phyloP scores from a whole-genome alignment of 192 early-diverging fungal species.

The Linnemannia zychae region DNA sequence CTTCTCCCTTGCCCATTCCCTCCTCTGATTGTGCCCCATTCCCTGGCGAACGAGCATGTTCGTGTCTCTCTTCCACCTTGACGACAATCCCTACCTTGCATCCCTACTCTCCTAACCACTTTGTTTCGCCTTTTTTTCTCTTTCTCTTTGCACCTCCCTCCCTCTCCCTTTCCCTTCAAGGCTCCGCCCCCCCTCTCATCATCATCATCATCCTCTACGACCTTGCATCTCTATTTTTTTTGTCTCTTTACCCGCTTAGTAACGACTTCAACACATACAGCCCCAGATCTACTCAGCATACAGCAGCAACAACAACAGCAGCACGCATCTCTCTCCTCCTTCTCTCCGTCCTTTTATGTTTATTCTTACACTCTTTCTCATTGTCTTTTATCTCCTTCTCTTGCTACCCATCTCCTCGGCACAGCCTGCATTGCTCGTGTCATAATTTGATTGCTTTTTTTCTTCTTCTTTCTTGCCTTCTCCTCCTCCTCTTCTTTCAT shows the following conservation, averaged over 20 bases:
- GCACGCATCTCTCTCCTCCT: neutral
- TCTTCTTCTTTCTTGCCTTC: neutral
- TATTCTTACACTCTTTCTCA: neutral
- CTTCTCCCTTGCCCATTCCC: neutral
- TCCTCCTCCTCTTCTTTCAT: neutral
- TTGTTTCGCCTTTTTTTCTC: neutral
- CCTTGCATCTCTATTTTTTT: conserved; percentile 1
- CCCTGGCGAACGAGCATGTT: neutral
- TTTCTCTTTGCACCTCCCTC: neutral
- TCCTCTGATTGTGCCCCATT: neutral
- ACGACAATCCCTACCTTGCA: neutral
- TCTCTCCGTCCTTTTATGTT: neutral
- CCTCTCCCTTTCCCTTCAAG: neutral
- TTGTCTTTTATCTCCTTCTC: neutral
- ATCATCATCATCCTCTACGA: neutral
- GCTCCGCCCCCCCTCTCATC: neutral
- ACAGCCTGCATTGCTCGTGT: neutral
- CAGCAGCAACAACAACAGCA: neutral
- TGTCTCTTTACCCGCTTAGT: neutral
- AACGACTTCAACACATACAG: neutral
- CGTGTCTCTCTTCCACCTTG: neutral
- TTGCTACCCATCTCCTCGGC: neutral
- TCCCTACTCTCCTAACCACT: neutral
- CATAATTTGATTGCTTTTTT: neutral
- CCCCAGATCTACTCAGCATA: neutral